Percentiles rank a stretch among this genome's conserved stretches.
phyloP scores from a whole-genome alignment of 2,329 filamentous ascomycete genomes.

The Zymoseptoria tritici region DNA sequence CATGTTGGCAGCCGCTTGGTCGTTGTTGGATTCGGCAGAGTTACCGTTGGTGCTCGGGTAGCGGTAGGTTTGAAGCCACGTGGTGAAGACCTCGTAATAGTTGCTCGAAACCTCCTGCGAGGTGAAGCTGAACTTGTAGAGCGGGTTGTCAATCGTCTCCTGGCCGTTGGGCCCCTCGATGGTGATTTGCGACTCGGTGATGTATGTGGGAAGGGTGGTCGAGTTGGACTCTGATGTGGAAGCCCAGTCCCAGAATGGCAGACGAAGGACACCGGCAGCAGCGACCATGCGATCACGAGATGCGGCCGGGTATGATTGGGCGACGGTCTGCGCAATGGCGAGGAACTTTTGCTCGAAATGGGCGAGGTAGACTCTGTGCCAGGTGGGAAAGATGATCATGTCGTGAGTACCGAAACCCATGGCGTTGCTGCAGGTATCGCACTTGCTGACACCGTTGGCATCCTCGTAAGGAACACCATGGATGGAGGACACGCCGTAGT shows the following conservation, averaged over 20 bases:
- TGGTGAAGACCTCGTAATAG: conserved; percentile 19
- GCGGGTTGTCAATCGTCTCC: conserved; percentile 17
- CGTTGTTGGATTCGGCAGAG: conserved; percentile 11
- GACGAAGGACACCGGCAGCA: conserved; percentile 17
- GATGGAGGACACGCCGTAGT: neutral
- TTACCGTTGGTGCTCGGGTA: conserved; percentile 19
- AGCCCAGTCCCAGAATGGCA: conserved; percentile 18
- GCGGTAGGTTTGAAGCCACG: conserved; percentile 20
- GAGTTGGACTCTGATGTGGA: conserved; percentile 7
- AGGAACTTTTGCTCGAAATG: conserved; percentile 25
- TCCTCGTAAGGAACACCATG: conserved; percentile 18
- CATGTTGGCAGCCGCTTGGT: conserved; percentile 4
- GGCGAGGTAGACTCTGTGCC: conserved; percentile 25
- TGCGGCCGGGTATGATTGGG: conserved; percentile 13
- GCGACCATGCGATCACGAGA: conserved; percentile 12
- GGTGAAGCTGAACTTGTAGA: conserved; percentile 14
- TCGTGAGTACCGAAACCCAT: conserved; percentile 25
- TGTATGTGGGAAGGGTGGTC: conserved; percentile 13
- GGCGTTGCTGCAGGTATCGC: conserved; percentile 16
- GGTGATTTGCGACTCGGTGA: conserved; percentile 14
- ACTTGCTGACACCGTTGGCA: conserved; percentile 17
- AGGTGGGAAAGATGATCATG: conserved; percentile 23
- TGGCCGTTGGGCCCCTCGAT: conserved; percentile 14
- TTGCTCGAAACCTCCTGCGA: conserved; percentile 7
- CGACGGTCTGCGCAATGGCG: conserved; percentile 17